phyloP scores from a whole-genome alignment of 495 filamentous ascomycete species.

The Bombardia bombarda region DNA sequence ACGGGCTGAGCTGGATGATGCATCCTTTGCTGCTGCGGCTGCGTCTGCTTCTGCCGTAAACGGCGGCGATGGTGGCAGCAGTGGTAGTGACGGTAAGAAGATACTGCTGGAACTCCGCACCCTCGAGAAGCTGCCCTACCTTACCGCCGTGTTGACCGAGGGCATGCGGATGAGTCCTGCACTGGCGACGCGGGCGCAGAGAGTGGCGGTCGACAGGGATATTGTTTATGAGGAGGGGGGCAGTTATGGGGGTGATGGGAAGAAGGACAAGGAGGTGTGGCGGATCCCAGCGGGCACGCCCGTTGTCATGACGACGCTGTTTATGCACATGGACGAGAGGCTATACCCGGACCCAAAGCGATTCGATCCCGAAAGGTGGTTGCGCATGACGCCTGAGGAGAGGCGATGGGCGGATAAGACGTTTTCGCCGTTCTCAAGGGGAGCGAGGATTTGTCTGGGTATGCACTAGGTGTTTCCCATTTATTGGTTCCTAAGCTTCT shows the following conservation, averaged over 20 bases:
- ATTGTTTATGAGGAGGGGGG: conserved; percentile 27
- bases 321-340: conserved; percentile 23
- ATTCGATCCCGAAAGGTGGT: conserved; percentile 18
- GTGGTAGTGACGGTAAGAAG: no score
- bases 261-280: no score
- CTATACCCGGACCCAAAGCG: conserved; percentile 10
- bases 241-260: no score
- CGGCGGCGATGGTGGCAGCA: no score
- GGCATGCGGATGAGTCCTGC: conserved; percentile 27
- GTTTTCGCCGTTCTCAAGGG: conserved; percentile 18
- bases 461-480: conserved; percentile 13
- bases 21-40: no score
- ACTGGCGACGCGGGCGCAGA: conserved; percentile 24
- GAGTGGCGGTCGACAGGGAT: conserved; percentile 23
- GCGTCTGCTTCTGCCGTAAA: no score
- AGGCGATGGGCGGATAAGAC: conserved; percentile 9
- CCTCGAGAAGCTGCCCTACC: conserved; percentile 27
- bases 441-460: conserved; percentile 19
- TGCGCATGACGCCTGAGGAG: conserved; percentile 6
- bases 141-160: conserved; percentile 29
- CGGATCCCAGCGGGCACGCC: conserved; percentile 37
- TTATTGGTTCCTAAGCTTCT: neutral
- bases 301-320: conserved; percentile 24
- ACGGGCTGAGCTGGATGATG: no score
- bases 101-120: neutral